Percentiles rank a stretch among this genome's conserved stretches.
phyloP scores from a whole-genome alignment of 805 yeast genomes.

The Nakazawaea ernobii region DNA sequence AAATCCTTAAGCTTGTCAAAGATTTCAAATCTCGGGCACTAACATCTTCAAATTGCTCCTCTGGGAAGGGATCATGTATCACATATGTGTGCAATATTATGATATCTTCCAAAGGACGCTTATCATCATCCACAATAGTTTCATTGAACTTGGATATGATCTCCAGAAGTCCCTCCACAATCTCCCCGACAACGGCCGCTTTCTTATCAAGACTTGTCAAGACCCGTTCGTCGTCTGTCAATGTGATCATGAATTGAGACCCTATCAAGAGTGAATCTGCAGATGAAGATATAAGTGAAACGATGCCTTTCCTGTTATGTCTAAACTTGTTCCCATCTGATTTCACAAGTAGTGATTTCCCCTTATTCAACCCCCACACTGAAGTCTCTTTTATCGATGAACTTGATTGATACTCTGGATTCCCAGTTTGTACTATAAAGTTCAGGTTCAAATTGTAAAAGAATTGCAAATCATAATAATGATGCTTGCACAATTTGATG shows the following conservation, averaged over 20 bases:
- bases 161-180: constrained; percentile 39
- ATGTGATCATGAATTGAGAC: constrained; percentile 32
- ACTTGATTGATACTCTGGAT: constrained; percentile 36
- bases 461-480: constrained; percentile 47
- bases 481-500: constrained; percentile 45
- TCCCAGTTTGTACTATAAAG: constrained; percentile 38
- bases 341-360: not conserved
- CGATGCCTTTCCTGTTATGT: constrained; percentile 28
- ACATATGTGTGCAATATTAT: constrained; percentile 46
- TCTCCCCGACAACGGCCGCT: constrained; percentile 39
- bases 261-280: constrained; percentile 21
- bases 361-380: constrained; percentile 24
- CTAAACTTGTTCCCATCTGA: constrained; percentile 18
- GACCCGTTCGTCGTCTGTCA: constrained; percentile 21
- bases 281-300: constrained; percentile 20
- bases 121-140: constrained; percentile 29
- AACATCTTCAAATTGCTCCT: constrained; percentile 16
- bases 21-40: constrained; percentile 18
- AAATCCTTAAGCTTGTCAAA: constrained; percentile 25
- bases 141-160: constrained; percentile 38
- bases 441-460: constrained; percentile 38
- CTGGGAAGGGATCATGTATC: constrained; percentile 49
- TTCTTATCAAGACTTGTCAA: constrained; percentile 19
- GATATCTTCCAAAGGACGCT: constrained; percentile 41
- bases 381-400: constrained; percentile 22